Evolutionary conservation across 768 basidiomycete species (phyloP).

Genomic region (Panaeolus cyanescens): DNA sequence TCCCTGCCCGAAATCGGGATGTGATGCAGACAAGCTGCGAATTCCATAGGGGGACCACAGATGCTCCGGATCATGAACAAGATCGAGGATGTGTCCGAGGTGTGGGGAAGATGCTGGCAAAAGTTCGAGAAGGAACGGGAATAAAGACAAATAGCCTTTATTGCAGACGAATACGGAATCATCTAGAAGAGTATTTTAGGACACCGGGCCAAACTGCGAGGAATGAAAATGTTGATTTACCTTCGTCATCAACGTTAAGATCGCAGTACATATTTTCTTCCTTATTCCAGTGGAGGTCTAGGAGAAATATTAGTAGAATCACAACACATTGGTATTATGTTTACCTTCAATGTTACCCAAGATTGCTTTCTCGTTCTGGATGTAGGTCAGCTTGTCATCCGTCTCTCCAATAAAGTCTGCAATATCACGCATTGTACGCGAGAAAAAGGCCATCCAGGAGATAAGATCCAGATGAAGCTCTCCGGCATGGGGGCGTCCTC

Average conservation of each 20-base stretch:
- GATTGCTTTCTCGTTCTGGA: conserved; percentile 77
- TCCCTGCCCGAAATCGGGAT: conserved; percentile 87
- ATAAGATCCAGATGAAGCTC: conserved; percentile 94
- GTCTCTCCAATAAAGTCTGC: conserved; percentile 82
- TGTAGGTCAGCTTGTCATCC: conserved; percentile 82
- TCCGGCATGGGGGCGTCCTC: conserved; percentile 85
- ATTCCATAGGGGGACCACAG: conserved; percentile 93
- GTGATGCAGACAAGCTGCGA: conserved; percentile 83
- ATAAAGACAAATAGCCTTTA: conserved; percentile 90
- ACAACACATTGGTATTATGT: conserved; percentile 8
- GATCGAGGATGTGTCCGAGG: conserved; percentile 77
- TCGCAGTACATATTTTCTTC: conserved; percentile 94
- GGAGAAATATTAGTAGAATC: neutral
- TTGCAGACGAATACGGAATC: conserved; percentile 92
- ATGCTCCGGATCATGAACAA: conserved; percentile 77
- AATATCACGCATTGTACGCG: conserved; percentile 90
- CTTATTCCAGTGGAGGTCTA: conserved; percentile 94
- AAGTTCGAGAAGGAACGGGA: conserved; percentile 87
- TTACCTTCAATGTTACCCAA: conserved; percentile 84
- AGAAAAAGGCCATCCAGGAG: conserved; percentile 97
- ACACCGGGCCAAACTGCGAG: neutral
- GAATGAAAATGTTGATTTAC: conserved; percentile 35
- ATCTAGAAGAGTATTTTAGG: conserved; percentile 46
- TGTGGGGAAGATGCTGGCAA: conserved; percentile 78
- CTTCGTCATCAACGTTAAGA: conserved; percentile 79